Conservation (phyloP, 2,329 filamentous ascomycete species). For the Botrytis galanthina region DNA sequence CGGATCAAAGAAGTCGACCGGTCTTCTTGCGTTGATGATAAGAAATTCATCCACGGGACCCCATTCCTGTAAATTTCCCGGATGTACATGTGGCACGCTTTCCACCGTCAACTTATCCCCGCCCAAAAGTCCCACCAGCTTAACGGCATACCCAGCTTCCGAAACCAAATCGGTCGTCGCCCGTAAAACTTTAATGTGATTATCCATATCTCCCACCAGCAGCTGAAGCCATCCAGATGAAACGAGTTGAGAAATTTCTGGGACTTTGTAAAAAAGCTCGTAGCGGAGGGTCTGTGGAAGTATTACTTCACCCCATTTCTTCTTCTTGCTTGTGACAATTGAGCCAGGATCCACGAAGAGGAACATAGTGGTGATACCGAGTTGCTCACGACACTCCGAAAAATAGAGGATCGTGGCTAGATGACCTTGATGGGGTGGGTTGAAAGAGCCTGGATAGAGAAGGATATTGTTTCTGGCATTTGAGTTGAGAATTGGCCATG, state of each 20-base stretch:
- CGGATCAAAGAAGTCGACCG: neutral
- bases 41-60: neutral
- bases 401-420: neutral
- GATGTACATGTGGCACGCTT: neutral
- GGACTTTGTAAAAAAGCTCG: neutral
- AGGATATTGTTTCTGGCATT: neutral
- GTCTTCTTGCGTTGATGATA: neutral
- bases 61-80: neutral
- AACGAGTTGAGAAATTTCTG: neutral
- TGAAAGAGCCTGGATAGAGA: conserved; percentile 1
- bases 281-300: neutral
- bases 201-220: neutral
- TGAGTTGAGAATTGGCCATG: neutral
- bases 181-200: neutral
- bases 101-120: conserved; percentile 2
- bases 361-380: neutral
- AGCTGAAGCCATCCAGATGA: conserved; percentile 5
- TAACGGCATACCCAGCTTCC: neutral
- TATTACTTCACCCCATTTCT: neutral
- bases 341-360: neutral
- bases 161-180: neutral
- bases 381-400: neutral
- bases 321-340: neutral
- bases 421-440: conserved; percentile 3
- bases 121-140: conserved; percentile 1